phyloP scores from a whole-genome alignment of 2,329 filamentous ascomycete species.

The Apiospora koreana region DNA sequence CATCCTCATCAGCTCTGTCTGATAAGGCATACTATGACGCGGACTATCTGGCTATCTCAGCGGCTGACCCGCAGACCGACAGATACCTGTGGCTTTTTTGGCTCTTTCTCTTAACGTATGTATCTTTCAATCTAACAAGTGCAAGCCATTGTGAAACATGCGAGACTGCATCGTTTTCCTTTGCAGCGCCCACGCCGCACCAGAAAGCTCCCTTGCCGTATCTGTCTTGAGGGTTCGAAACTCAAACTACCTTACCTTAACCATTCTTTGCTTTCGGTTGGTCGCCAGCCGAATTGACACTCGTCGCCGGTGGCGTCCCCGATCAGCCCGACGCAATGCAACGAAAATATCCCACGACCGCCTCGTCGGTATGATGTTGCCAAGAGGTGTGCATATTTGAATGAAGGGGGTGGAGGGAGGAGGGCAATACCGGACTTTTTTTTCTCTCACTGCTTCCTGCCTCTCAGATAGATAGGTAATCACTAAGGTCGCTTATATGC shows the following conservation, averaged over 20 bases:
- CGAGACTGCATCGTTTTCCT: not conserved
- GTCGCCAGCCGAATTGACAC: not conserved
- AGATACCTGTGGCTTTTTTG: not conserved
- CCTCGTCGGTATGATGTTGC: not conserved
- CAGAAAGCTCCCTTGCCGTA: not conserved
- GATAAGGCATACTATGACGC: not conserved
- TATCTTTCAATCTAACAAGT: not conserved
- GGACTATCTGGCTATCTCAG: not conserved
- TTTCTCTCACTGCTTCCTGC: not conserved
- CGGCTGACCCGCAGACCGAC: not conserved
- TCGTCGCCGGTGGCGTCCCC: not conserved
- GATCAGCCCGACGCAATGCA: constrained; percentile 1
- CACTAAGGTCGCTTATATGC: not conserved
- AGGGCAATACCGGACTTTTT: not conserved
- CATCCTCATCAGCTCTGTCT: not conserved
- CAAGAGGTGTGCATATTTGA: not conserved
- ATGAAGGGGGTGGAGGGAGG: too few species aligned
- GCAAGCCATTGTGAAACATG: not conserved
- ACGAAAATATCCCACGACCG: not conserved
- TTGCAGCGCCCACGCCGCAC: not conserved
- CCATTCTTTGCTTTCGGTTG: not conserved
- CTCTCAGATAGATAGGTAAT: not conserved
- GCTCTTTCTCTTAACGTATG: not conserved
- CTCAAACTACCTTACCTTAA: not conserved
- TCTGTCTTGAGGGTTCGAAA: not conserved